Conservation (phyloP, 164 flowering plant species). For the Piper betle region DNA sequence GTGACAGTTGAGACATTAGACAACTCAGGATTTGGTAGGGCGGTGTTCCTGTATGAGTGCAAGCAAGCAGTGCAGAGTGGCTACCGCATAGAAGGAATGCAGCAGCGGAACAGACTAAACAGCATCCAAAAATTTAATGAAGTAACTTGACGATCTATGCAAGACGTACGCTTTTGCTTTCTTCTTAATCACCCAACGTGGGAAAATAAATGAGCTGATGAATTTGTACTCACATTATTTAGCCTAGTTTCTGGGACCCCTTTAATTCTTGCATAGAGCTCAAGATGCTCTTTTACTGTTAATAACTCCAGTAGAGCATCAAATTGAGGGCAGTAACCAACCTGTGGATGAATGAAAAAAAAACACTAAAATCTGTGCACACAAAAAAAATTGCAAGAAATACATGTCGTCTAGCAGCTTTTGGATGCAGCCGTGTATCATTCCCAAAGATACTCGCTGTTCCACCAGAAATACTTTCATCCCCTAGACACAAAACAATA, state of each 20-base stretch:
- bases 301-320: constrained; percentile 81
- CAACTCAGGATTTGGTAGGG: too few relatives aligned
- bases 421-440: constrained; percentile 69
- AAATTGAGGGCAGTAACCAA: constrained; percentile 97
- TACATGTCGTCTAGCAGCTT: constrained; percentile 83
- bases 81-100: too few relatives aligned
- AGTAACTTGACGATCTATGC: too few relatives aligned
- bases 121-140: too few relatives aligned
- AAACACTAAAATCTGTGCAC: background rate
- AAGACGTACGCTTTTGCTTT: too few relatives aligned
- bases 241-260: constrained; percentile 62
- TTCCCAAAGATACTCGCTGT: constrained; percentile 84
- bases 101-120: too few relatives aligned
- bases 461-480: constrained; percentile 77
- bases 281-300: constrained; percentile 87
- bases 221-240: constrained; percentile 36
- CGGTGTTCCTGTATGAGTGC: too few relatives aligned
- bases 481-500: constrained; percentile 34
- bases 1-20: too few relatives aligned
- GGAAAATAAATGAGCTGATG: background rate
- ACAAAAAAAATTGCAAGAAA: background rate
- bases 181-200: too few relatives aligned
- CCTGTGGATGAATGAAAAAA: constrained; percentile 26
- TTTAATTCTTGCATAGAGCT: constrained; percentile 93
- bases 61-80: too few relatives aligned